Evolutionary conservation across 345 rosid species (phyloP), one percentile per base, ranked within the genome.

Genomic region (Populus pruinosa): DNA sequence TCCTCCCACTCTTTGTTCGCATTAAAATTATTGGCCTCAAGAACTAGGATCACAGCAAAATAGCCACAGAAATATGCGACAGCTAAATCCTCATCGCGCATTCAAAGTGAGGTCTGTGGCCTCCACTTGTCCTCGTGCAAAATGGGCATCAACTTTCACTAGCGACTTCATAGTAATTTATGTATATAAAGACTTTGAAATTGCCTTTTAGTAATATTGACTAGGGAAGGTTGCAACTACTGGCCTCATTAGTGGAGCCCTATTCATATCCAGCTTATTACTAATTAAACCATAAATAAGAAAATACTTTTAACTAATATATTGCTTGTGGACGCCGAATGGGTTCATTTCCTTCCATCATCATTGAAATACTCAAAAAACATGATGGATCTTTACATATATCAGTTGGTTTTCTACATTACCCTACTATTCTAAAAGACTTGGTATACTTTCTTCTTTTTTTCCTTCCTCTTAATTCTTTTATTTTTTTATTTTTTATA

Each of bases 261-360:
- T 69, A 25, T 64, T 25, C 68, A 14, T 13, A 16, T 31, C n/a
- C 6, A 5, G n/a, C 38, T 31, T 64, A 33, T 14, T 53, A 33
- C 21, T 33, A 66, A 29, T 65, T 33, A 65, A 65, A 10, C 13
- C 13, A 65, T 65, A 2, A 14, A 66, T 31, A 4, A 18, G 8
- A 25, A 2, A 11, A 44, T 20, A 70, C 29, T 13, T 25, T 27
- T 25, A 23, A 43, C 25, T 43, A 39, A 9, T 21, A 6, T 12
- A 44, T 44, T 12, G 68, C 17, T 83, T 69, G 66, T 67, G 76
- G 44, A 61, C 47, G 69, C 72, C 80, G 1, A 14, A 65, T 33
- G 47, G 31, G 7, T 47, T 27, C 12, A 27, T 70, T 55, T 33
- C 31, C 62, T 33, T 0, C 35, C 35, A 33, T 33, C 35, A 33